Conservation (phyloP, 2,329 filamentous ascomycete genomes). For the Paecilomyces formosus region DNA sequence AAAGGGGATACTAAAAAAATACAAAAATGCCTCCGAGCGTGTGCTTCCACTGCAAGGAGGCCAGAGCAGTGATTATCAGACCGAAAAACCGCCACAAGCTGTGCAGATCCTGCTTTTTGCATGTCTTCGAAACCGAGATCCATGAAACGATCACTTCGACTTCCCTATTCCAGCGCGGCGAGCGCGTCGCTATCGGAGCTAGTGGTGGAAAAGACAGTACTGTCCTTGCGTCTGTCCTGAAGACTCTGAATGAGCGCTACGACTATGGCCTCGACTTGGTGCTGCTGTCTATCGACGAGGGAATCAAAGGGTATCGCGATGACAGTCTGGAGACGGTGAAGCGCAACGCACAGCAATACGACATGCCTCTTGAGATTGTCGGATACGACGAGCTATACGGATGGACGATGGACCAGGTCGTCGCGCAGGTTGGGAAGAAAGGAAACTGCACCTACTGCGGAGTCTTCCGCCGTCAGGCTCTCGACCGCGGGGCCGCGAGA, state of each 20-base stretch:
- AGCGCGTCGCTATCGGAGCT: conserved; percentile 87
- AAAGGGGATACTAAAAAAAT: background rate
- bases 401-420: conserved; percentile 99
- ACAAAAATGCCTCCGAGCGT: conserved; percentile 66
- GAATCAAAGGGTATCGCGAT: conserved; percentile 93
- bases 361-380: conserved; percentile 84
- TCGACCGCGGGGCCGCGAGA: conserved; percentile 84
- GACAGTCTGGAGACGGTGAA: conserved; percentile 96
- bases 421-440: conserved; percentile 92
- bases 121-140: conserved; percentile 83
- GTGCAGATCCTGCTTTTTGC: conserved; percentile 81
- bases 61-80: conserved; percentile 80
- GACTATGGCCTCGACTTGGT: conserved; percentile 79
- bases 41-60: conserved; percentile 68
- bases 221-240: conserved; percentile 86
- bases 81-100: conserved; percentile 94
- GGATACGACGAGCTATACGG: conserved; percentile 92
- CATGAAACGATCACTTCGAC: conserved; percentile 84
- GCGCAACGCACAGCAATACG: conserved; percentile 82
- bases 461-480: conserved; percentile 86
- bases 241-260: conserved; percentile 86
- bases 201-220: conserved; percentile 97
- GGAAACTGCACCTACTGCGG: conserved; percentile 99
- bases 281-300: conserved; percentile 88
- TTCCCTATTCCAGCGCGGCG: conserved; percentile 72